phyloP scores from a whole-genome alignment of 805 yeast species.

The Citeromyces matritensis region DNA sequence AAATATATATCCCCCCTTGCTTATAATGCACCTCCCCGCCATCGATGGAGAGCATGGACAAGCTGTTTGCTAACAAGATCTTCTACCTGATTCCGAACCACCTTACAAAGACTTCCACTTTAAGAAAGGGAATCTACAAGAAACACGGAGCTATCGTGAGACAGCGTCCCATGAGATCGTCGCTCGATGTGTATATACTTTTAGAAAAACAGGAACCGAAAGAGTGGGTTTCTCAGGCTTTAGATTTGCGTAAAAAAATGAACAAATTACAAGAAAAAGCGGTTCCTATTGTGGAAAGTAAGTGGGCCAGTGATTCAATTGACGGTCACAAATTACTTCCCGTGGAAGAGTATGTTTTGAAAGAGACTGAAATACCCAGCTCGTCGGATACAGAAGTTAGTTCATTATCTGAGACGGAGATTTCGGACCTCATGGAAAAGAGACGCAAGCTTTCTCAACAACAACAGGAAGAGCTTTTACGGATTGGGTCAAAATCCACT shows the following conservation, averaged over 20 bases:
- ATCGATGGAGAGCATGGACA: too few relatives aligned
- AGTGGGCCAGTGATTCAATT: slow-evolving; percentile 4
- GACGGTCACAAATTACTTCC: slow-evolving; percentile 2
- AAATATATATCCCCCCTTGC: too few relatives aligned
- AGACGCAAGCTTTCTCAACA: background rate
- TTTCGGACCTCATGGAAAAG: background rate
- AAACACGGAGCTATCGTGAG: slow-evolving; percentile 11
- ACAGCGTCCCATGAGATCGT: background rate
- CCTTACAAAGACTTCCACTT: slow-evolving; percentile 5
- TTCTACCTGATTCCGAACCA: too few relatives aligned
- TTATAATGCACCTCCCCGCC: too few relatives aligned
- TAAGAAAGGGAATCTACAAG: slow-evolving; percentile 9
- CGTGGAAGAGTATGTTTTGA: background rate
- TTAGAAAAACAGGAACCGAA: background rate
- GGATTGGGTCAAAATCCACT: background rate
- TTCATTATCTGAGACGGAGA: slow-evolving; percentile 1
- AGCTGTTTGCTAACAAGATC: too few relatives aligned
- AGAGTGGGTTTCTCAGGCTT: background rate
- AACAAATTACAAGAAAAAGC: background rate
- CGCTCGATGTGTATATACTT: slow-evolving; percentile 1
- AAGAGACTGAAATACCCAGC: background rate
- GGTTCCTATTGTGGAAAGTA: slow-evolving; percentile 2
- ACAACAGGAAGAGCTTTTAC: slow-evolving; percentile 3
- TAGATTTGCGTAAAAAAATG: background rate
- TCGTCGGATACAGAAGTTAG: background rate